These are phyloP conservation scores for Sabuloglossum arenarium DNA, from an alignment of 495 filamentous ascomycete genomes.

Conservation along the genomic window DNA sequence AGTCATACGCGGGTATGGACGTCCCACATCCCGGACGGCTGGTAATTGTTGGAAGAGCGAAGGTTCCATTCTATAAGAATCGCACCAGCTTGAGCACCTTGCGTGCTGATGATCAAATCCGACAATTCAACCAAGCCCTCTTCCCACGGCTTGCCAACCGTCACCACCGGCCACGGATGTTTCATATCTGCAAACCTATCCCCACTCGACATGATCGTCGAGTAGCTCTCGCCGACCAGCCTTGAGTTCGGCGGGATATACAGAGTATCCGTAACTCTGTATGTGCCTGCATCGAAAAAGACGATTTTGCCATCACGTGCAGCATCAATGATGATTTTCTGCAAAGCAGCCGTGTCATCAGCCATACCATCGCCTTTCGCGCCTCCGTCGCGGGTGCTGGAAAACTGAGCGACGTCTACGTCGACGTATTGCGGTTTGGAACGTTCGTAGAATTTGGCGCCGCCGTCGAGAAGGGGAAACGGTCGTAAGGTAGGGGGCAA, in stretches of 20 bases:
- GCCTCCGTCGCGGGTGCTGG: slow-evolving; percentile 33
- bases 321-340: slow-evolving; percentile 23
- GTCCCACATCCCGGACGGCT: slow-evolving; percentile 30
- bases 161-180: slow-evolving; percentile 40
- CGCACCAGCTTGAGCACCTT: slow-evolving; percentile 17
- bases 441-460: slow-evolving; percentile 27
- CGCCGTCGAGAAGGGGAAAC: slow-evolving; percentile 17
- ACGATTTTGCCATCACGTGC: slow-evolving; percentile 21
- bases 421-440: slow-evolving; percentile 34
- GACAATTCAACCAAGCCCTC: slow-evolving; percentile 33
- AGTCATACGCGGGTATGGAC: slow-evolving; percentile 25
- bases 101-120: slow-evolving; percentile 31
- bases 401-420: slow-evolving; percentile 28
- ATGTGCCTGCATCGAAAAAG: slow-evolving; percentile 29
- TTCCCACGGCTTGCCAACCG: slow-evolving; percentile 32
- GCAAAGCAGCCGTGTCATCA: slow-evolving; percentile 39
- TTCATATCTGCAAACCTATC: slow-evolving; percentile 36
- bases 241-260: slow-evolving; percentile 23
- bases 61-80: slow-evolving; percentile 20
- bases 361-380: slow-evolving; percentile 50
- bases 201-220: slow-evolving; percentile 44
- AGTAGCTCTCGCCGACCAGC: slow-evolving; percentile 28
- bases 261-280: slow-evolving; percentile 26
- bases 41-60: slow-evolving; percentile 9
- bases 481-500: slow-evolving; percentile 20